phyloP scores from a whole-genome alignment of 116 monocot species.

The Phalaenopsis hybrid region DNA sequence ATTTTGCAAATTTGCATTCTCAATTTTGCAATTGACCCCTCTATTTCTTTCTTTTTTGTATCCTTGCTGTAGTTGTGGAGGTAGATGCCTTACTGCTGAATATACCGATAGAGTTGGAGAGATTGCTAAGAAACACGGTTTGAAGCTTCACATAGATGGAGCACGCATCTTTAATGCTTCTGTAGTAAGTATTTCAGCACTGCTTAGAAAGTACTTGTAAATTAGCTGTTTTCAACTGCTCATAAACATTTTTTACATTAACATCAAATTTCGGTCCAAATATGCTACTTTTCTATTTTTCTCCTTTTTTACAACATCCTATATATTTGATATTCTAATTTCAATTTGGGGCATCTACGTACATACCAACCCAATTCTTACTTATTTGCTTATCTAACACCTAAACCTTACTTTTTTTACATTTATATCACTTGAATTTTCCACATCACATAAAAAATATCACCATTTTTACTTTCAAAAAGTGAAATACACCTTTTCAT shows the following conservation, averaged over 20 bases:
- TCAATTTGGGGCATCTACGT: neutral
- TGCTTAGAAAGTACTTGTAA: neutral
- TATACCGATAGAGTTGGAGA: slow-evolving; percentile 80
- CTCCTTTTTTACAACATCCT: neutral
- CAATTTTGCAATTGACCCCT: neutral
- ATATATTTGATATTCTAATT: neutral
- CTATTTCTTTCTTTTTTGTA: neutral
- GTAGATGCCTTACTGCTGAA: slow-evolving; percentile 70
- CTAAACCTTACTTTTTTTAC: no score
- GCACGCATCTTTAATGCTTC: slow-evolving; percentile 96
- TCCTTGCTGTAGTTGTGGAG: slow-evolving; percentile 56
- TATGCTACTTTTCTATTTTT: neutral
- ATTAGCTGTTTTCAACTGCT: neutral
- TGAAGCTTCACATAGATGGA: slow-evolving; percentile 95
- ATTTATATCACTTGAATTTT: no score
- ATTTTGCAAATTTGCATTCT: neutral
- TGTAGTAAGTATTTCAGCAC: slow-evolving; percentile 37
- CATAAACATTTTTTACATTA: neutral
- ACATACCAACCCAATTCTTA: no score
- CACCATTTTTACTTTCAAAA: no score
- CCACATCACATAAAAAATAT: no score
- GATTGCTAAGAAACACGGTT: slow-evolving; percentile 63
- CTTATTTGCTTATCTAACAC: no score
- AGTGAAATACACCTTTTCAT: no score
- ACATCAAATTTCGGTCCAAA: neutral